phyloP scores from a whole-genome alignment of 1,139 yeast species.

The Yamadazyma friedrichii region DNA sequence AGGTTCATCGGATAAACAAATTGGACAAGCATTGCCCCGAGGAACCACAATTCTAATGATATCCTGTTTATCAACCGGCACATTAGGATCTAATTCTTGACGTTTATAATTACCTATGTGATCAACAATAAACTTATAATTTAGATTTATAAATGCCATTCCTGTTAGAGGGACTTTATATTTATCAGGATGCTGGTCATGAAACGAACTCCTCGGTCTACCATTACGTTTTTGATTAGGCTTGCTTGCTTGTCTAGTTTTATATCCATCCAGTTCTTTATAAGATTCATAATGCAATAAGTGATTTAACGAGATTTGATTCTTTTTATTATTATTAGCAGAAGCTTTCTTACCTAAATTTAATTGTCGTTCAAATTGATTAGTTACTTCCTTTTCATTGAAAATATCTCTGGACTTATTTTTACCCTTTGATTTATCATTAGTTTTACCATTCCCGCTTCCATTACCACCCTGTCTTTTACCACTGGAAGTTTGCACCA shows the following conservation, averaged over 20 bases:
- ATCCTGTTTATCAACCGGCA: constrained; percentile 59
- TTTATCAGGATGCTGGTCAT: constrained; percentile 12
- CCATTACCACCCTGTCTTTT: not conserved
- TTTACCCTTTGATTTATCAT: not conserved
- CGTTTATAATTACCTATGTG: constrained; percentile 51
- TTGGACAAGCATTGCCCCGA: constrained; percentile 81
- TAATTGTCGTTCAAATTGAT: constrained; percentile 9
- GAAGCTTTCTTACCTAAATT: constrained; percentile 10
- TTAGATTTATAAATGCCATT: constrained; percentile 76
- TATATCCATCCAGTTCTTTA: constrained; percentile 48
- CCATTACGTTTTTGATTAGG: constrained; percentile 16
- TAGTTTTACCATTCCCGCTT: not conserved
- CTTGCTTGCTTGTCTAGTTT: constrained; percentile 17
- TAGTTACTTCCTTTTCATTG: constrained; percentile 6
- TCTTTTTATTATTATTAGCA: constrained; percentile 36
- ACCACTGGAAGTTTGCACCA: not conserved
- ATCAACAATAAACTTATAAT: constrained; percentile 80
- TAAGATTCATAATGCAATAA: constrained; percentile 60
- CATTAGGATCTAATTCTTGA: constrained; percentile 71
- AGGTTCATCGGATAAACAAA: constrained; percentile 80
- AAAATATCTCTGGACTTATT: not conserved
- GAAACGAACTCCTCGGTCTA: constrained; percentile 12
- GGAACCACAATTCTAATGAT: constrained; percentile 75
- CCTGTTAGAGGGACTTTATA: constrained; percentile 52
- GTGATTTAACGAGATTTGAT: constrained; percentile 62